Evolutionary conservation across 176 grass and related monocot species (phyloP).

Genomic region (Elymus sibiricus): DNA sequence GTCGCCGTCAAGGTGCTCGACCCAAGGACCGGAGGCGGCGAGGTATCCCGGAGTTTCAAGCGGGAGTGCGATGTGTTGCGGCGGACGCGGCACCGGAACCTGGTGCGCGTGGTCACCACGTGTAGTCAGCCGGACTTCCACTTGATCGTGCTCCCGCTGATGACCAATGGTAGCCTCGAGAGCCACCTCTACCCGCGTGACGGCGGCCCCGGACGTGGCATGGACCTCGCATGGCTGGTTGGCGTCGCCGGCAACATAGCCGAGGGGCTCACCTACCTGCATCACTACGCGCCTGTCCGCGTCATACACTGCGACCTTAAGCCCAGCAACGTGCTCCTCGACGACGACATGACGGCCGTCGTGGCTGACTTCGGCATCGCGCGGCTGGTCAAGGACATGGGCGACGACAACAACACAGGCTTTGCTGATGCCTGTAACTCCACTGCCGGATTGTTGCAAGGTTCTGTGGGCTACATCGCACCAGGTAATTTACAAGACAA

Average conservation of each 20-base stretch:
- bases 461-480: too few relatives aligned
- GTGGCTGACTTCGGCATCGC: slow-evolving; percentile 89
- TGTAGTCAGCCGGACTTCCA: slow-evolving; percentile 86
- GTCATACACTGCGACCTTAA: slow-evolving; percentile 92
- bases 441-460: too few relatives aligned
- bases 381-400: slow-evolving; percentile 38
- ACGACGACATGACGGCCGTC: slow-evolving; percentile 79
- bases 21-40: slow-evolving; percentile 43
- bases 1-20: slow-evolving; percentile 85
- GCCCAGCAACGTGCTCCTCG: slow-evolving; percentile 88
- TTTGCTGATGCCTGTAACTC: background rate
- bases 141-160: slow-evolving; percentile 82
- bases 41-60: slow-evolving; percentile 76
- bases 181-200: slow-evolving; percentile 51
- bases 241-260: slow-evolving; percentile 66
- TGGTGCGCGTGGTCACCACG: slow-evolving; percentile 81
- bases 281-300: slow-evolving; percentile 76
- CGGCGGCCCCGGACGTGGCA: slow-evolving; percentile 22
- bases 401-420: background rate
- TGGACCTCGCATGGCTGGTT: slow-evolving; percentile 44
- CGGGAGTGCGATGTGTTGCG: slow-evolving; percentile 80
- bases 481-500: too few relatives aligned
- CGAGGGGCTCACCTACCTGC: slow-evolving; percentile 81
- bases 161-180: slow-evolving; percentile 85
- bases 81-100: slow-evolving; percentile 79